Percentiles rank a stretch among this genome's conserved stretches.
phyloP scores from a whole-genome alignment of 2,329 filamentous ascomycete genomes.

The Ceratocystiopsis brevicomis region DNA sequence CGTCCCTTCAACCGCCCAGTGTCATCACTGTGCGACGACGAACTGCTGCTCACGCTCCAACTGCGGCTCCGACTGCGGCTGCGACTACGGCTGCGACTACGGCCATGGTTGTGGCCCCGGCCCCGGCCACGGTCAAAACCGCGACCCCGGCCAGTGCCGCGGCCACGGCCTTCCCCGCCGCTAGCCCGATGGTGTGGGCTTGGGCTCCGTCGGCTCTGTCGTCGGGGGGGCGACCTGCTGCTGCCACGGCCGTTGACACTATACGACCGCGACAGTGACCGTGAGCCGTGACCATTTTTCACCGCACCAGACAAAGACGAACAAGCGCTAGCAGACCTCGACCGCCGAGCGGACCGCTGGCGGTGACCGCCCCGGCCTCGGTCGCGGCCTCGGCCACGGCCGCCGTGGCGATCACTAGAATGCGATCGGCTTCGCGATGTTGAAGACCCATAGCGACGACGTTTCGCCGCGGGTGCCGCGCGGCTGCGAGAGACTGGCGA shows the following conservation, averaged over 20 bases:
- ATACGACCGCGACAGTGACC: too few species aligned
- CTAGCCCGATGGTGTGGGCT: too few species aligned
- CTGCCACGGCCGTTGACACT: too few species aligned
- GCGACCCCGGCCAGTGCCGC: conserved; percentile 19
- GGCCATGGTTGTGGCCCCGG: conserved; percentile 19
- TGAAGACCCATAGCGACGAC: conserved; percentile 25
- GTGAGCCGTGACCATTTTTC: too few species aligned
- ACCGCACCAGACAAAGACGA: too few species aligned
- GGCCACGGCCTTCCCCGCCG: conserved; percentile 8
- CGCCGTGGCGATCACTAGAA: conserved; percentile 19
- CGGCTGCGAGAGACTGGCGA: conserved; percentile 17
- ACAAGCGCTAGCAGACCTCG: too few species aligned
- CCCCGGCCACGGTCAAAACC: conserved; percentile 17
- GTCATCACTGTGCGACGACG: conserved; percentile 2
- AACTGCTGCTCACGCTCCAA: conserved; percentile 8
- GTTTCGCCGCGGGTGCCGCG: conserved; percentile 23
- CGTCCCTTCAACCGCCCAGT: background rate
- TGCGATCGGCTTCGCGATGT: conserved; percentile 28
- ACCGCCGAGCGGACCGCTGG: conserved; percentile 9
- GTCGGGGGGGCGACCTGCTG: too few species aligned
- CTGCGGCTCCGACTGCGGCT: conserved; percentile 15
- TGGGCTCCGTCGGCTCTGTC: too few species aligned
- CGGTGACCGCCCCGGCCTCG: conserved; percentile 14
- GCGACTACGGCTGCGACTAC: conserved; percentile 14
- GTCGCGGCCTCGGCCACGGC: conserved; percentile 19